Percentiles rank a stretch among this genome's conserved stretches.
Evolutionary conservation across 176 grass and related monocot species (phyloP).

Genomic region (Canna indica): DNA sequence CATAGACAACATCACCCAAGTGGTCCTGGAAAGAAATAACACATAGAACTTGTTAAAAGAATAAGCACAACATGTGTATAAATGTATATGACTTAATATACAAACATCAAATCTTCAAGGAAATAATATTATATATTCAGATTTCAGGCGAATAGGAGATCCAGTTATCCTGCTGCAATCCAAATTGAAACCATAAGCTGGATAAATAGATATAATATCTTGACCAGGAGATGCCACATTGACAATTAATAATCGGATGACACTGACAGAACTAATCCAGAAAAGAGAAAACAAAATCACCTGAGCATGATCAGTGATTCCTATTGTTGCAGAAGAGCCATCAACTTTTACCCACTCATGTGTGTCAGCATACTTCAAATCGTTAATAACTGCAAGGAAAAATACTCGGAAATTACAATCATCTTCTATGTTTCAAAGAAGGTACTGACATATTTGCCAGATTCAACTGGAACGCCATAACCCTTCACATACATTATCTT

Average conservation of each 20-base stretch:
- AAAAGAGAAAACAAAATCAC: slow-evolving; percentile 30
- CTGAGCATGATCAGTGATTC: slow-evolving; percentile 98
- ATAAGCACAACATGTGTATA: no score
- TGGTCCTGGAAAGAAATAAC: slow-evolving; percentile 45
- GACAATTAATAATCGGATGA: neutral
- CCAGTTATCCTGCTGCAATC: neutral
- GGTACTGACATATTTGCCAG: neutral
- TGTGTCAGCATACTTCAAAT: slow-evolving; percentile 82
- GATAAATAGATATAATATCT: neutral
- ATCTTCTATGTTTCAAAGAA: neutral
- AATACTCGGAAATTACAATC: neutral
- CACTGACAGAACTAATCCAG: neutral
- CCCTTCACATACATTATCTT: neutral
- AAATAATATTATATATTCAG: neutral
- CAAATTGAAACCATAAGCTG: neutral
- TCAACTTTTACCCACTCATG: slow-evolving; percentile 96
- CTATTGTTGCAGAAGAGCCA: slow-evolving; percentile 63
- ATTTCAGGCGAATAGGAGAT: neutral
- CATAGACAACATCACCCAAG: slow-evolving; percentile 93
- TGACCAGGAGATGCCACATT: neutral
- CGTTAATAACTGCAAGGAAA: slow-evolving; percentile 57
- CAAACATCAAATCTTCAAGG: neutral
- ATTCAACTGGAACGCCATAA: neutral
- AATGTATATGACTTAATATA: no score
- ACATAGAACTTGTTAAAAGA: neutral